Conservation (phyloP, 73 alveolate genomes). For the Tetrahymena malaccensis region DNA sequence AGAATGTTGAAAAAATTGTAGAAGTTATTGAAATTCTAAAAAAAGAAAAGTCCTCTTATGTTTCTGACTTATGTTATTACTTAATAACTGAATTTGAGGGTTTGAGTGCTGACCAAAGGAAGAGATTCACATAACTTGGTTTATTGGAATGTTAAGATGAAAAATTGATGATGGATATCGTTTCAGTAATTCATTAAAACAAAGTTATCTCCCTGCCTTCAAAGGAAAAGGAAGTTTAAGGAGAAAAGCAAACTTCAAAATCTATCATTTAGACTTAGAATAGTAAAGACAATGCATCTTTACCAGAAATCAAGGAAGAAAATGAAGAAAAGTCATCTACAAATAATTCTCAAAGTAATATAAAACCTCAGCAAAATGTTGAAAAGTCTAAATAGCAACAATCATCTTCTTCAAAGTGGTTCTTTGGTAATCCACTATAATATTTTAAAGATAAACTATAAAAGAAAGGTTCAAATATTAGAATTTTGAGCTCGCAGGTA, state of each 20-base stretch:
- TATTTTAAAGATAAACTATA: neutral
- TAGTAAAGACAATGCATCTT: neutral
- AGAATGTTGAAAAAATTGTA: neutral
- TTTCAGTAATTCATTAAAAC: neutral
- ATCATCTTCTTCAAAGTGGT: neutral
- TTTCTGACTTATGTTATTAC: neutral
- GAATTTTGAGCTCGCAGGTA: neutral
- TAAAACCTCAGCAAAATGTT: neutral
- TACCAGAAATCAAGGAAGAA: neutral
- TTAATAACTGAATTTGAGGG: neutral
- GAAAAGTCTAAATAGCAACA: neutral
- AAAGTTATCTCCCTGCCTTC: neutral
- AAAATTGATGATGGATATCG: neutral
- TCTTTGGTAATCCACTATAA: neutral
- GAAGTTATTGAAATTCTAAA: neutral
- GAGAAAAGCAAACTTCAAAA: neutral
- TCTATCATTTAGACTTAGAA: neutral
- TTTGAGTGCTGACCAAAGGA: neutral
- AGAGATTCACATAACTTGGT: neutral
- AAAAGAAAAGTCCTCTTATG: neutral
- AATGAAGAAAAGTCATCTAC: neutral
- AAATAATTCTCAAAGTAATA: neutral
- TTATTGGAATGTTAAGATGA: neutral
- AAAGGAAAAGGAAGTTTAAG: neutral
- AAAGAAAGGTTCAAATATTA: neutral